Conservation (phyloP, 495 filamentous ascomycete genomes). For the Xylaria sp. region DNA sequence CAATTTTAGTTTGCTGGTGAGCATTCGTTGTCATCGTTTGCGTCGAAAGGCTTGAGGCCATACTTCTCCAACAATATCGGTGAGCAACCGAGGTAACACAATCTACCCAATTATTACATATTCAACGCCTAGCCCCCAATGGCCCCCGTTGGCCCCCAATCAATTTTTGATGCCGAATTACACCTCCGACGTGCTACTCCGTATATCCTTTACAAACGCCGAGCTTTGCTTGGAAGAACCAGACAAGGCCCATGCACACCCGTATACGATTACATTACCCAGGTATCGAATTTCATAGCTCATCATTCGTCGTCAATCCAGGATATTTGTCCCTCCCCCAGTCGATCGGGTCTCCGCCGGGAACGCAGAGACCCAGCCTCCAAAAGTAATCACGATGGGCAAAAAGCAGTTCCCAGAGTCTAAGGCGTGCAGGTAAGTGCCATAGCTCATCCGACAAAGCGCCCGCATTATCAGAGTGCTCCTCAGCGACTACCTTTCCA, state of each 20-base stretch:
- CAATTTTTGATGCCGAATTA: neutral
- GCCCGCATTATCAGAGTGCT: constrained; percentile 33
- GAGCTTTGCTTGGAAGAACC: neutral
- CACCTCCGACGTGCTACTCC: neutral
- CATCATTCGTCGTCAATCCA: constrained; percentile 33
- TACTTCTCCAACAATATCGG: neutral
- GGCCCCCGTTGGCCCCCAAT: constrained; percentile 5
- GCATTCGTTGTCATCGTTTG: neutral
- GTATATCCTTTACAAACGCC: constrained; percentile 4
- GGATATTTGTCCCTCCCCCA: constrained; percentile 62
- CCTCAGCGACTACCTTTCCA: constrained; percentile 27
- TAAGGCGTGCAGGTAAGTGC: constrained; percentile 67
- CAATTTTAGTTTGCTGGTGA: too few species aligned
- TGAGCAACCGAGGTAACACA: neutral
- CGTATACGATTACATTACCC: constrained; percentile 17
- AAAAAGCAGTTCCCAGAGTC: constrained; percentile 90
- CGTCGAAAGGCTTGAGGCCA: neutral
- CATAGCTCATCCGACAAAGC: constrained; percentile 27
- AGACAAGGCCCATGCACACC: neutral
- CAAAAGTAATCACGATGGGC: constrained; percentile 97
- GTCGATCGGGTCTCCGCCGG: constrained; percentile 76
- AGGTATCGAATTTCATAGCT: constrained; percentile 33
- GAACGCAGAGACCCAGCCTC: constrained; percentile 87
- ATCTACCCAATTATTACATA: constrained; percentile 15
- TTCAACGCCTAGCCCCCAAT: neutral